Base-by-base conservation (phyloP, 202 grass and related monocot genomes). In the Alloteropsis angusta region DNA sequence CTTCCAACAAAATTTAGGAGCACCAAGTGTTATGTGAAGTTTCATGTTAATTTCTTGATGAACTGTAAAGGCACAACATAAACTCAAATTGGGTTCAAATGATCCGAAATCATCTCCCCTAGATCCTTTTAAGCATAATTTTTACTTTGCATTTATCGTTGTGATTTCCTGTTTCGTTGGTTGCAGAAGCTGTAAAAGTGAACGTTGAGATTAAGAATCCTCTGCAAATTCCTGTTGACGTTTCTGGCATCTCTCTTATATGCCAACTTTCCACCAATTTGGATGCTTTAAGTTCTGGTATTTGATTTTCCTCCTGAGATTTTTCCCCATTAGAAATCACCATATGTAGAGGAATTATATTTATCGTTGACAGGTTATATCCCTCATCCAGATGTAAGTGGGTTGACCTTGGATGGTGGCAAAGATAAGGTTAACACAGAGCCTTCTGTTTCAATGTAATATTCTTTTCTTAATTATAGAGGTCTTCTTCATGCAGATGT, bases 151-250 rank as follows among this genome's bases (percentile, higher is more conserved):
- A 68, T 56, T 23, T 72, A 48, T 59, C 25, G 17, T 80, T 81
- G 36, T 81, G 36, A 84, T 46, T 74, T 25, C 47, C 65, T 81
- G 9, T 71, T 83, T 68, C 28, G 61, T 87, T 91, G 54, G 53
- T 84, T 96, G 77, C 96, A 99, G 96, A 99, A 83, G 76, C 88
- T 80, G 86, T 99, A 65, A 93, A 88, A 86, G 75, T 99, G 84
- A 84, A 82, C 12, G 38, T 96, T 86, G 96, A 99, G 82, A 68
- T 99, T 56, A 95, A 87, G 86, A 99, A 99, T 76, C 96, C 96
- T 87, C 87, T 99, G 26, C 96, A 96, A 50, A 90, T 96, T 86
- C 80, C 92, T 69, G 79, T 99, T 80, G 60, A 87, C 82, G 85
- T 99, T 84, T 93, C 92, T 77, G 79, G 84, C 52, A 87, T 95